Conservation (phyloP, 164 flowering plant species). For the Magnolia officinalis region DNA sequence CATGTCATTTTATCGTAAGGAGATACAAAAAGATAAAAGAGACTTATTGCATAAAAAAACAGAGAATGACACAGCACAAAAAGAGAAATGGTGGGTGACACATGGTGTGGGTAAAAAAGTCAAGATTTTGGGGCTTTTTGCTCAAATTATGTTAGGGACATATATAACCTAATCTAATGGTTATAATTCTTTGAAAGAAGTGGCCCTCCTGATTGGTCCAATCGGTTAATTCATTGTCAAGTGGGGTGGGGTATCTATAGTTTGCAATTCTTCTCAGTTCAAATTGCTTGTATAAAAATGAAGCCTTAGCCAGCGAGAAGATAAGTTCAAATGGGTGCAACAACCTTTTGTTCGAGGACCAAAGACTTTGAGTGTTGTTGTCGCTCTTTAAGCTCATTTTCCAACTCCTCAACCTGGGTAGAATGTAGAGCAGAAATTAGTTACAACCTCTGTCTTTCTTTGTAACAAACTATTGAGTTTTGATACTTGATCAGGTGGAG, state of each 20-base stretch:
- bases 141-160: neutral
- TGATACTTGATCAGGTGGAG: neutral
- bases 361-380: slow-evolving; percentile 12
- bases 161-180: neutral
- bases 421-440: neutral
- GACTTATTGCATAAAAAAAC: too few species aligned
- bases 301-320: neutral
- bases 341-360: slow-evolving; percentile 63
- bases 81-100: too few species aligned
- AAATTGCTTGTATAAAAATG: neutral
- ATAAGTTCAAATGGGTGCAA: neutral
- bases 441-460: too few species aligned
- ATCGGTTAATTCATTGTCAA: neutral
- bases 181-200: neutral
- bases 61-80: too few species aligned
- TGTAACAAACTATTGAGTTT: too few species aligned
- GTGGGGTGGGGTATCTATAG: neutral
- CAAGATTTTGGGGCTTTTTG: too few species aligned
- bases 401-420: slow-evolving; percentile 4
- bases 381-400: slow-evolving; percentile 13
- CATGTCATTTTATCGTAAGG: too few species aligned
- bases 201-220: neutral
- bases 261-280: neutral
- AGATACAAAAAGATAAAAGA: too few species aligned
- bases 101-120: too few species aligned